phyloP scores from a whole-genome alignment of 495 filamentous ascomycete genomes.

The Aspergillus carlsbadensis region DNA sequence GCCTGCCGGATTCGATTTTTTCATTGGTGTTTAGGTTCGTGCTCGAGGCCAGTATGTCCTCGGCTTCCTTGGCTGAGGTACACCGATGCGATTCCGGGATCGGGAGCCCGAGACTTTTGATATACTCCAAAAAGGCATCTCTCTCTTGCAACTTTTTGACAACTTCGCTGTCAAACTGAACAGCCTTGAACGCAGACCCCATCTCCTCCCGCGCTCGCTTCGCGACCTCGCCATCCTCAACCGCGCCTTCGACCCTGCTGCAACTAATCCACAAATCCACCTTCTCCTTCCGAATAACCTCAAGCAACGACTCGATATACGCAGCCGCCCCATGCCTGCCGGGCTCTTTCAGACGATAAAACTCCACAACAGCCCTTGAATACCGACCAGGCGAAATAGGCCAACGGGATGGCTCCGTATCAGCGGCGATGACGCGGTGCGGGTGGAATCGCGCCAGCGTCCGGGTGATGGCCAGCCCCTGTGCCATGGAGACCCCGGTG shows the following conservation, averaged over 20 bases:
- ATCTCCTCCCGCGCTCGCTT: background rate
- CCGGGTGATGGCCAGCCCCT: conserved; percentile 1
- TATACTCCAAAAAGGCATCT: too few species aligned
- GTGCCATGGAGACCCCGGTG: conserved; percentile 1
- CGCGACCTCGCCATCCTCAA: conserved; percentile 7
- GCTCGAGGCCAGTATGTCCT: too few species aligned
- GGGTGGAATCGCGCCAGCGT: background rate
- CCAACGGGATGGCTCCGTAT: background rate
- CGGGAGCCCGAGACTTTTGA: too few species aligned
- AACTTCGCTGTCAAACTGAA: too few species aligned
- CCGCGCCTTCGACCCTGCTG: background rate
- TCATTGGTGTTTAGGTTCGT: background rate
- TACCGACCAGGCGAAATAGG: background rate
- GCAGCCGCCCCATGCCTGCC: too few species aligned
- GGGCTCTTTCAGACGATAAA: too few species aligned
- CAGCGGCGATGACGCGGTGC: conserved; percentile 7
- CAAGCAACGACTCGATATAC: background rate
- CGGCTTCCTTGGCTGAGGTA: too few species aligned
- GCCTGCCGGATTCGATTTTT: too few species aligned
- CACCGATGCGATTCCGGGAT: too few species aligned
- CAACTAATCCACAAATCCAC: conserved; percentile 5
- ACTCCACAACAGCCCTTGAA: too few species aligned
- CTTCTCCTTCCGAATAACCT: background rate
- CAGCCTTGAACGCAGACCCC: too few species aligned
- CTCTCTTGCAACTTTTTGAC: too few species aligned